Conservation (phyloP, 2,329 filamentous ascomycete genomes). For the Aspergillus calidoustus region DNA sequence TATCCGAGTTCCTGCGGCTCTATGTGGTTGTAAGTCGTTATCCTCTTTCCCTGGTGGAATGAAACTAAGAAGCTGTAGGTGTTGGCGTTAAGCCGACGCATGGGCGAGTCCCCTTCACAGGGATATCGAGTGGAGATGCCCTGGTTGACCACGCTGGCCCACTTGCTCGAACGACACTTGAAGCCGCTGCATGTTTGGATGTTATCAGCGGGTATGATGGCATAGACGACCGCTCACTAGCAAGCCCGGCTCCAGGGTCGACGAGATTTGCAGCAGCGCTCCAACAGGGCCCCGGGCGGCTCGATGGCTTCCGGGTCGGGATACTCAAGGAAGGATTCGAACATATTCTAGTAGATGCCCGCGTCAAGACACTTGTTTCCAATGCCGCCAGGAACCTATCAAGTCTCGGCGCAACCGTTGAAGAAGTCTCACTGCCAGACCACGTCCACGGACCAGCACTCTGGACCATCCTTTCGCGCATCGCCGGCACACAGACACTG, state of each 20-base stretch:
- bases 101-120: conserved; percentile 58
- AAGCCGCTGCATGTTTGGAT: background rate
- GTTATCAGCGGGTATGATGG: conserved; percentile 21
- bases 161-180: background rate
- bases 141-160: conserved; percentile 53
- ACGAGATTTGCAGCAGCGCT: conserved; percentile 33
- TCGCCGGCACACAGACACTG: conserved; percentile 51
- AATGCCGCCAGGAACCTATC: conserved; percentile 48
- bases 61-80: background rate
- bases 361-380: background rate
- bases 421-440: conserved; percentile 35
- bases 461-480: conserved; percentile 23
- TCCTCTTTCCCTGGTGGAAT: background rate
- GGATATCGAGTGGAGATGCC: conserved; percentile 53
- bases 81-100: conserved; percentile 52
- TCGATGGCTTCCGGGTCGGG: conserved; percentile 21
- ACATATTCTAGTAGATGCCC: background rate
- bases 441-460: background rate
- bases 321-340: background rate
- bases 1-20: conserved; percentile 46
- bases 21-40: conserved; percentile 44
- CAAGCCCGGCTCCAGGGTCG: background rate
- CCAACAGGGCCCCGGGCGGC: conserved; percentile 49
- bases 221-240: conserved; percentile 39
- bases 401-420: conserved; percentile 54